These are phyloP conservation scores for Leucaena leucocephala DNA, from an alignment of 306 rosid genomes.

Conservation along the genomic window DNA sequence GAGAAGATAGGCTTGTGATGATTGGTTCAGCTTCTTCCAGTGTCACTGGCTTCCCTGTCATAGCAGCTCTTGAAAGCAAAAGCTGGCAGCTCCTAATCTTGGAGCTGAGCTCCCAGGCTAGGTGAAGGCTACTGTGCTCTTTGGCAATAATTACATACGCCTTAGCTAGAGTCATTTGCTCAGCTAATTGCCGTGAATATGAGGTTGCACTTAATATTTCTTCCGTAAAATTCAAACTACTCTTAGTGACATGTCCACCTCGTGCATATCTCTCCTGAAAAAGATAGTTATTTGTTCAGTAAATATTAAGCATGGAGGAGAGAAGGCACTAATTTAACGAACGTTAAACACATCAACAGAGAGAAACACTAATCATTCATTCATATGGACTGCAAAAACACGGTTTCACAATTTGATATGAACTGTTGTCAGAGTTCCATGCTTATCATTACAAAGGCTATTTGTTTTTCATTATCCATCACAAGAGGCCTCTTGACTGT, in stretches of 20 bases:
- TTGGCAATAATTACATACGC: conserved; percentile 96
- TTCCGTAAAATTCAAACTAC: conserved; percentile 78
- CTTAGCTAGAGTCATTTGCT: conserved; percentile 93
- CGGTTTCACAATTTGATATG: neutral
- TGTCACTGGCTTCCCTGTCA: conserved; percentile 82
- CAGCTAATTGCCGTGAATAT: conserved; percentile 84
- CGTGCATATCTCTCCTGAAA: conserved; percentile 76
- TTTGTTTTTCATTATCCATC: neutral
- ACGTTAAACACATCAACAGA: conserved; percentile 13
- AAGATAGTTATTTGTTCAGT: conserved; percentile 24
- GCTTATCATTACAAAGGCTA: too few species aligned
- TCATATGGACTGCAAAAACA: neutral
- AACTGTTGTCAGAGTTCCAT: too few species aligned
- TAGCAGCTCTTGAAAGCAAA: conserved; percentile 88
- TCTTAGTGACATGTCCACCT: conserved; percentile 61
- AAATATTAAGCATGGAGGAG: conserved; percentile 21
- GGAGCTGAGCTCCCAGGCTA: conserved; percentile 94
- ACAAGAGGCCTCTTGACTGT: neutral
- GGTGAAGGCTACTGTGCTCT: conserved; percentile 97
- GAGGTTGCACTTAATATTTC: conserved; percentile 83
- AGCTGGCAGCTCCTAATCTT: conserved; percentile 92
- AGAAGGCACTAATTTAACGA: conserved; percentile 11
- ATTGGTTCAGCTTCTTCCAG: conserved; percentile 91
- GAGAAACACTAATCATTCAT: neutral
- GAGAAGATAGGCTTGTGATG: conserved; percentile 77